Evolutionary conservation across 345 rosid species (phyloP), one percentile per base, ranked within the genome.

Genomic region (Corchorus capsularis): DNA sequence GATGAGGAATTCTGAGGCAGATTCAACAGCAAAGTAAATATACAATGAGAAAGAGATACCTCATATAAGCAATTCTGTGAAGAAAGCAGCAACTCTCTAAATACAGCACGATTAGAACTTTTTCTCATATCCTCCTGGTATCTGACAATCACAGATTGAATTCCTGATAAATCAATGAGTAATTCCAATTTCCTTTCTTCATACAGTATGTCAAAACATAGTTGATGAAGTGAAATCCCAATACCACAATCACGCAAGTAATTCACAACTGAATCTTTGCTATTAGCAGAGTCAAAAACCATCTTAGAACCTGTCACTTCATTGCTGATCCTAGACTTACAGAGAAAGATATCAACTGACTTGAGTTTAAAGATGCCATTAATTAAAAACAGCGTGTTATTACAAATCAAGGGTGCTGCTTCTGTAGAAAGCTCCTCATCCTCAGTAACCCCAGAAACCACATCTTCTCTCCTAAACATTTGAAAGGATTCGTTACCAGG

Each of bases 281-380:
- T 49, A 72, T 68, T 73, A n/a, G 61, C 50, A 78, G 80, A 82
- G 78, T 85, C 89, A 81, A 66, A 74, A 74, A 50, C 69, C 79
- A 81, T 81, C 50, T 54, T 74, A 50, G 50, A 55, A 78, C 66
- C 73, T 69, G 79, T 87, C 77, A 64, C 46, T 57, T 81, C 74
- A 34, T 83, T 78, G 37, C 75, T 75, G 65, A 43, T 82, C 78
- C 81, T 84, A 74, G 89, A 87, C 77, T 84, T 80, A 65, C 82
- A 90, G 81, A 90, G 86, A 82, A 91, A 68, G 70, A 91, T 71
- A 83, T 91, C 94, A 78, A 91, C 59, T 50, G 86, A 82, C 75
- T 79, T 82, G 70, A 91, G 79, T 63, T 83, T 83, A 80, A 93
- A 85, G 80, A 82, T 81, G 52, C 86, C 87, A 66, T 80, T 88